Percentiles rank a stretch among this genome's conserved stretches.
Conservation (phyloP, 139 green algal genomes). For the Chlorella sorokiniana region DNA sequence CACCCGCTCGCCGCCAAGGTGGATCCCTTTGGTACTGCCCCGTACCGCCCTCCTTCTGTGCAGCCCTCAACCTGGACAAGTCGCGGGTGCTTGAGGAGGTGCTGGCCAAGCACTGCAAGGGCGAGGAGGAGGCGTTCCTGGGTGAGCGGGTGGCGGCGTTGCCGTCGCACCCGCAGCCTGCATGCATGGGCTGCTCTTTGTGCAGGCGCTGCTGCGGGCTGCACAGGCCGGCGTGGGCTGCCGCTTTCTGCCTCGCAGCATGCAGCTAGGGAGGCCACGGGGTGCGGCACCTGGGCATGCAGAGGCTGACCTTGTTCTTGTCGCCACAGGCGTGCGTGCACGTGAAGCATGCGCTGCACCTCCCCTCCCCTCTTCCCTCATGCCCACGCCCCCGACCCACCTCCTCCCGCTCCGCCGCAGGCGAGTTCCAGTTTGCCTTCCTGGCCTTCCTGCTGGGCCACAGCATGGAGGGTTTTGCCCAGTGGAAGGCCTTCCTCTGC, state of each 20-base stretch:
- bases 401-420: background rate
- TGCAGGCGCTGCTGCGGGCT: too few species aligned
- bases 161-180: background rate
- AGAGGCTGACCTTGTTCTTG: too few species aligned
- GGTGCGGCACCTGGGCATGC: too few species aligned
- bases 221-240: too few species aligned
- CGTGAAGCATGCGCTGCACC: background rate
- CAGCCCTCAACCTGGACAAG: conserved; percentile 80
- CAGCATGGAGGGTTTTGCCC: conserved; percentile 70
- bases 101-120: conserved; percentile 30
- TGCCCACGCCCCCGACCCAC: background rate
- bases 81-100: conserved; percentile 55
- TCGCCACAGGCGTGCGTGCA: too few species aligned
- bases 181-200: too few species aligned
- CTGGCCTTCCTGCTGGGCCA: conserved; percentile 82
- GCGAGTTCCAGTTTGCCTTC: conserved; percentile 78
- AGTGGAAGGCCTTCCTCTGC: conserved; percentile 78
- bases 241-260: too few species aligned
- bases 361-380: background rate
- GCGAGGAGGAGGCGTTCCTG: conserved; percentile 50
- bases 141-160: conserved; percentile 50
- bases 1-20: too few species aligned
- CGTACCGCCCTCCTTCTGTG: background rate
- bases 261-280: too few species aligned
- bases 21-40: too few species aligned